Evolutionary conservation across 768 basidiomycete genomes (phyloP).

Genomic region (Rhizopogon vesiculosus): DNA sequence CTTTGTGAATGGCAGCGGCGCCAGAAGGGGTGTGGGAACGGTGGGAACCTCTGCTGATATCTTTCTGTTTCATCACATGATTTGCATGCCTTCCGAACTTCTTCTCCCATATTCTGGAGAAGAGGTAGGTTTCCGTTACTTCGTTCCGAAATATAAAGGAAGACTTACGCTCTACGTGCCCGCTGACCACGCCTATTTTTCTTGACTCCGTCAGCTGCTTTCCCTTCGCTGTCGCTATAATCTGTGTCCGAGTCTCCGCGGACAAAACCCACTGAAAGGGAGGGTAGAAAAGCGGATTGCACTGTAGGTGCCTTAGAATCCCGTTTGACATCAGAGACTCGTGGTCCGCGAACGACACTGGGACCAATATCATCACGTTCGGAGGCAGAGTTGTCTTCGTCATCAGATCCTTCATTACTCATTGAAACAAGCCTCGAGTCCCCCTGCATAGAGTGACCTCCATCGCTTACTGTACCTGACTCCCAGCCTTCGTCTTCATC

Average conservation of each 20-base stretch:
- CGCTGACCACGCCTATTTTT: slow-evolving; percentile 93
- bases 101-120: slow-evolving; percentile 91
- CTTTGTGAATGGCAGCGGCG: slow-evolving; percentile 1
- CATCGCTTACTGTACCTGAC: slow-evolving; percentile 37
- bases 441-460: slow-evolving; percentile 17
- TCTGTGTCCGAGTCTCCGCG: slow-evolving; percentile 79
- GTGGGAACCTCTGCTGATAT: slow-evolving; percentile 16
- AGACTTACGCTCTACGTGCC: slow-evolving; percentile 87
- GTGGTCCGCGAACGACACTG: slow-evolving; percentile 11
- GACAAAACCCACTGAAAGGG: slow-evolving; percentile 81
- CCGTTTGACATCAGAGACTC: slow-evolving; percentile 8
- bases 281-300: slow-evolving; percentile 77
- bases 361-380: slow-evolving; percentile 17
- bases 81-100: slow-evolving; percentile 91
- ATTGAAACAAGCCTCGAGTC: slow-evolving; percentile 36
- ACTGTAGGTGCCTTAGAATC: slow-evolving; percentile 7
- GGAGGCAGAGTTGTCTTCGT: slow-evolving; percentile 31
- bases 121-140: neutral
- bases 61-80: slow-evolving; percentile 68
- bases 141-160: neutral
- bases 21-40: slow-evolving; percentile 1
- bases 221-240: slow-evolving; percentile 59
- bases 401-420: slow-evolving; percentile 22
- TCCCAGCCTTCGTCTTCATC: slow-evolving; percentile 34
- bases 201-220: slow-evolving; percentile 48